A percentile compares a stretch with the other conserved stretches of the same genome.
These are phyloP conservation scores for Larix kaempferi DNA, from an alignment of 75 land plant species.

Conservation along the genomic window DNA sequence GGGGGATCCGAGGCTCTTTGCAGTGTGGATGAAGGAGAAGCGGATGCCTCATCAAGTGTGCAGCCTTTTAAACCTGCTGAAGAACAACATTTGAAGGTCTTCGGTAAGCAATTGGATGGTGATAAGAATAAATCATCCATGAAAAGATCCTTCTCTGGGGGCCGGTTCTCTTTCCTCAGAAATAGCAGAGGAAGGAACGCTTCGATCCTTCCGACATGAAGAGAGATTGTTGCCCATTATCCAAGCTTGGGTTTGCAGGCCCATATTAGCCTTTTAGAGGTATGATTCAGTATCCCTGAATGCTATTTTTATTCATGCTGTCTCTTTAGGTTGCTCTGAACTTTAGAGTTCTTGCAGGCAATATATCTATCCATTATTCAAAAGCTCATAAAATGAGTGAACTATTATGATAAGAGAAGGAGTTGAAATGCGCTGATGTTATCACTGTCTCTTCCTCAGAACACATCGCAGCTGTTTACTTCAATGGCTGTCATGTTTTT, in stretches of 20 bases:
- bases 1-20: background rate
- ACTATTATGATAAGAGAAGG: too few relatives aligned
- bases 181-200: slow-evolving; percentile 5
- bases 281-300: background rate
- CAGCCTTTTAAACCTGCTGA: background rate
- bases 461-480: background rate
- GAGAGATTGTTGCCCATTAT: background rate
- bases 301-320: background rate
- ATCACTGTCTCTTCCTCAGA: background rate
- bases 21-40: slow-evolving; percentile 4
- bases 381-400: too few relatives aligned
- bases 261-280: slow-evolving; percentile 5
- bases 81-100: background rate
- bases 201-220: slow-evolving; percentile 8
- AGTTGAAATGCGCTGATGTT: background rate
- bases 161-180: slow-evolving; percentile 1
- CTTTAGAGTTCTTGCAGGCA: background rate
- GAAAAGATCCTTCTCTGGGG: slow-evolving; percentile 12
- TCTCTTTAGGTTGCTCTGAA: background rate
- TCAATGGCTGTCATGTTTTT: background rate
- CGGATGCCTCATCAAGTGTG: slow-evolving; percentile 8
- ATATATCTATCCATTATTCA: background rate
- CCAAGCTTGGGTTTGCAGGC: background rate
- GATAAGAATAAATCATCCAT: slow-evolving; percentile 5
- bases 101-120: slow-evolving; percentile 6